Percentiles rank a stretch among this genome's conserved stretches.
Conservation (phyloP, 495 filamentous ascomycete species). For the Trichoderma virens region DNA sequence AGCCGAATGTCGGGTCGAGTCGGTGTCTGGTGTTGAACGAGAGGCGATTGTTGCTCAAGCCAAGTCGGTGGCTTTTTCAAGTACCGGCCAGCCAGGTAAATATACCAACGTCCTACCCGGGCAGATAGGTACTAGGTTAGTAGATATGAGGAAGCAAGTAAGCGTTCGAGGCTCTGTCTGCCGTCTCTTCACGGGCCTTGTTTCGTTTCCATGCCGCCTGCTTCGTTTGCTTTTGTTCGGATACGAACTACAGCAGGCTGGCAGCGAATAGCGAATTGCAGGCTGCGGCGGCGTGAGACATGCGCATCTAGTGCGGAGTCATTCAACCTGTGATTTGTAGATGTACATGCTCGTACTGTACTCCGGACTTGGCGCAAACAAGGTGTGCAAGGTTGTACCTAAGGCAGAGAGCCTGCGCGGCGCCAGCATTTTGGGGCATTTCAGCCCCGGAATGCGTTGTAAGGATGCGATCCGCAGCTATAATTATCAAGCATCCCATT, state of each 20-base stretch:
- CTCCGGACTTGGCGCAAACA: no score
- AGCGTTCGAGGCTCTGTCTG: neutral
- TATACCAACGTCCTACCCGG: no score
- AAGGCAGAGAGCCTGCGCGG: no score
- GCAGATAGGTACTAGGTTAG: no score
- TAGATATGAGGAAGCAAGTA: neutral
- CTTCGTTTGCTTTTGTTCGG: neutral
- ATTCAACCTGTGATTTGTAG: neutral
- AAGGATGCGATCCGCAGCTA: no score
- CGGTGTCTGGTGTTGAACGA: neutral
- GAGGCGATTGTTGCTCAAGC: no score
- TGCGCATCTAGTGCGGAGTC: neutral
- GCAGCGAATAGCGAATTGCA: constrained; percentile 2
- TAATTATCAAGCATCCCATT: neutral
- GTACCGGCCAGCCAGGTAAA: no score
- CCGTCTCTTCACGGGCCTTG: neutral
- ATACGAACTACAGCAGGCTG: neutral
- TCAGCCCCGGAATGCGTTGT: no score
- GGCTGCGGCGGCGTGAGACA: neutral
- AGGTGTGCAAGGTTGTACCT: no score
- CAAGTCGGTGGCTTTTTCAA: no score
- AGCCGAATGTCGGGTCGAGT: neutral
- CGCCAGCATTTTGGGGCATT: no score
- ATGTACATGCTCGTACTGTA: neutral
- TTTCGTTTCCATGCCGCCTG: neutral